Evolutionary conservation across 805 yeast species (phyloP), one percentile per base, ranked within the genome.

Genomic region (Phaffomyces thermotolerans): DNA sequence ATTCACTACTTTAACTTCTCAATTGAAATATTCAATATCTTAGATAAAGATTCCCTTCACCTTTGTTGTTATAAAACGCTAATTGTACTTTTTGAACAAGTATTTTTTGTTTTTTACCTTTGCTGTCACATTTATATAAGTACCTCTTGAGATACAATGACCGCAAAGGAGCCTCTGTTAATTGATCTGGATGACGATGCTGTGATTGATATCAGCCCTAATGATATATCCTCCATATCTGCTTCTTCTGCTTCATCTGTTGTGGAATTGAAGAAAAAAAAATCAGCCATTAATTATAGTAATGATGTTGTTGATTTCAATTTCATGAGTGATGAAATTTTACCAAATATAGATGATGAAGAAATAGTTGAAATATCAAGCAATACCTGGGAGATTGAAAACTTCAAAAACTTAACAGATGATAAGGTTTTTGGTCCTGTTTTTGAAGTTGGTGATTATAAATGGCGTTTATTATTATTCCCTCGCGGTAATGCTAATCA

Each of bases 381-480:
- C 32, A 48, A 51, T 46, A 69, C 74, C 0, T 72, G 76, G 73
- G 58, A 64, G 30, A 64, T 72, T 34, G 43, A 51, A 1, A 63
- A 68, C 41, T 60, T 50, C 45, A 50, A 42, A 33, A 36, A 45
- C 0, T 46, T 68, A 1, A 45, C 52, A 3, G 62, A 54, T 6
- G 49, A 59, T 14, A 63, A 59, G 32, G 59, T 45, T 8, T 50
- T 48, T 18, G 67, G 79, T 44, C 70, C 78, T 0, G 57, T 61
- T 17, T 80, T 78, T 50, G 64, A 60, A 40, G 72, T 80, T 48
- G 91, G 88, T 2, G 80, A 73, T 1, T 78, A 62, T 53, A 76
- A 76, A 34, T 85, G 87, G 81, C 78, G 79, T 52, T 58, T 89
- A 3, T 66, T 91, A 34, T 59, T 91, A 31, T 86, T 89, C 59